Evolutionary conservation across 768 basidiomycete species (phyloP).

Genomic region (Cystofilobasidium ferigula): DNA sequence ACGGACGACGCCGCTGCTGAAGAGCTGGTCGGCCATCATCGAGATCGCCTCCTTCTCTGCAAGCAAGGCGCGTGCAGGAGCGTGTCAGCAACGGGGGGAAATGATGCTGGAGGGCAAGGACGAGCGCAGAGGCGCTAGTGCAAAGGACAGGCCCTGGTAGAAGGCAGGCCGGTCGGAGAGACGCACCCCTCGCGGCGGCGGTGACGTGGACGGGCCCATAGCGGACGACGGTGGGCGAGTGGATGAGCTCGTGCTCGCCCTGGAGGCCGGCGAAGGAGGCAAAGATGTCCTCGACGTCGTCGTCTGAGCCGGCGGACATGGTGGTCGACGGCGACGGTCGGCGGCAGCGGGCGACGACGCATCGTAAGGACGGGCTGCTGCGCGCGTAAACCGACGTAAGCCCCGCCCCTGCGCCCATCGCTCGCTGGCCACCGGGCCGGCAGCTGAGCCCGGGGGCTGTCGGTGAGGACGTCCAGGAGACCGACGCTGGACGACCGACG

Average conservation of each 20-base stretch:
- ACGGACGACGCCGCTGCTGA: neutral
- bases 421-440: too few species aligned
- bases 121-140: neutral
- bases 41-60: neutral
- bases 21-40: constrained; percentile 16
- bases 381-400: too few species aligned
- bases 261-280: constrained; percentile 2
- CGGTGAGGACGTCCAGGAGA: too few species aligned
- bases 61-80: neutral
- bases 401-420: too few species aligned
- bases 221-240: constrained; percentile 1
- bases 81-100: neutral
- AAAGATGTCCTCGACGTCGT: constrained; percentile 12
- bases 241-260: neutral
- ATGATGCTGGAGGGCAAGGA: neutral
- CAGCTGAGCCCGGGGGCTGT: too few species aligned
- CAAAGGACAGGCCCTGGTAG: neutral
- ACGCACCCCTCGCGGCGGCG: constrained; percentile 5
- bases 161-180: neutral
- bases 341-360: too few species aligned
- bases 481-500: too few species aligned
- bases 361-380: too few species aligned
- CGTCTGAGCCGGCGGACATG: too few species aligned
- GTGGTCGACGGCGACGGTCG: too few species aligned
- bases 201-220: neutral